phyloP scores from a whole-genome alignment of 441 rosid genomes.

The Hura crepitans region DNA sequence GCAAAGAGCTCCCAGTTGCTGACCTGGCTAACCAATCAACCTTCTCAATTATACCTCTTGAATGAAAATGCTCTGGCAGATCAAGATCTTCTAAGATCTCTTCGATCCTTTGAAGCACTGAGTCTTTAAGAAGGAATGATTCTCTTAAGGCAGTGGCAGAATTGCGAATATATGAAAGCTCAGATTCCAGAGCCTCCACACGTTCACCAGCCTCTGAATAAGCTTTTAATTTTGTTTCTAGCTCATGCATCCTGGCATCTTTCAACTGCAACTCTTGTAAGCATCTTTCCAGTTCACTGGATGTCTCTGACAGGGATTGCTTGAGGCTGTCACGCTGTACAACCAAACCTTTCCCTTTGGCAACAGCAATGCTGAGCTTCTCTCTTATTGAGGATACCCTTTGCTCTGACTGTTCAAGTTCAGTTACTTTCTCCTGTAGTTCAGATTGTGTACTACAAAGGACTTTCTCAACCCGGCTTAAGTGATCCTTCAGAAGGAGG shows the following conservation, averaged over 20 bases:
- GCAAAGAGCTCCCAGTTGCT: slow-evolving; percentile 53
- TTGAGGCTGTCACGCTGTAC: slow-evolving; percentile 86
- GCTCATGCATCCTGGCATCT: slow-evolving; percentile 67
- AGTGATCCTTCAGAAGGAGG: slow-evolving; percentile 48
- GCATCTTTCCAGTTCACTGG: slow-evolving; percentile 77
- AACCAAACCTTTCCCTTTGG: slow-evolving; percentile 95
- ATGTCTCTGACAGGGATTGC: slow-evolving; percentile 69
- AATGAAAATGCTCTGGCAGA: slow-evolving; percentile 90
- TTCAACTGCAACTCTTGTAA: slow-evolving; percentile 75
- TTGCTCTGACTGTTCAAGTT: slow-evolving; percentile 89
- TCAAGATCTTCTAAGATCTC: slow-evolving; percentile 95
- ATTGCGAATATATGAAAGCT: slow-evolving; percentile 97
- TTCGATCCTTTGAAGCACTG: slow-evolving; percentile 92
- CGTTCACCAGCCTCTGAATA: slow-evolving; percentile 95
- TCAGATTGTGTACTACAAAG: slow-evolving; percentile 45
- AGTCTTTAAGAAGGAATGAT: slow-evolving; percentile 97
- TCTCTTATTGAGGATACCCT: slow-evolving; percentile 81
- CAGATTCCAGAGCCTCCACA: slow-evolving; percentile 95
- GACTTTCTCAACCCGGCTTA: slow-evolving; percentile 58
- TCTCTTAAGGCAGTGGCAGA: slow-evolving; percentile 97
- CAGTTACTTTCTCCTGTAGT: slow-evolving; percentile 58
- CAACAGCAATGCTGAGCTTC: slow-evolving; percentile 96
- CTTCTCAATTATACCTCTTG: slow-evolving; percentile 85
- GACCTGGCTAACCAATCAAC: slow-evolving; percentile 97
- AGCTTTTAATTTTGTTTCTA: slow-evolving; percentile 69